These are phyloP conservation scores for Microstroma glucosiphilum DNA, from an alignment of 1,284 basidiomycete genomes.

Conservation along the genomic window DNA sequence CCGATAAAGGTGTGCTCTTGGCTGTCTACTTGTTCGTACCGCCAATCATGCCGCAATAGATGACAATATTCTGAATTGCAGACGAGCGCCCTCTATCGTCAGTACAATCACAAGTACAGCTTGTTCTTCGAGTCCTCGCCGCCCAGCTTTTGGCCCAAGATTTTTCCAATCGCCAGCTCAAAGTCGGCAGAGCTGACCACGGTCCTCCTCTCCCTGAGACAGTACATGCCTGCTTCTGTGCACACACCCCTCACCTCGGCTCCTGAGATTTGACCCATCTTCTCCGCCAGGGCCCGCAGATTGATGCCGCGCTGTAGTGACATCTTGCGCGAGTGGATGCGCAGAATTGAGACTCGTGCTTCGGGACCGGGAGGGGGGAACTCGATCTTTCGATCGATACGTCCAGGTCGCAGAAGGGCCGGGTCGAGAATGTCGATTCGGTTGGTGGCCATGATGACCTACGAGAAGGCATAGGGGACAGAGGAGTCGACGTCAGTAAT, in stretches of 20 bases:
- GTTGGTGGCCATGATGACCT: constrained; percentile 94
- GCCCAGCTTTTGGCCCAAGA: constrained; percentile 54
- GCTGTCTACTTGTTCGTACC: no score
- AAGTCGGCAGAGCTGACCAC: constrained; percentile 97
- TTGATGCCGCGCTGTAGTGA: constrained; percentile 96
- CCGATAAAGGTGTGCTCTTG: neutral
- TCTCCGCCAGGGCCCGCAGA: constrained; percentile 85
- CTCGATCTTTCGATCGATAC: constrained; percentile 98
- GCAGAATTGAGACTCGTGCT: constrained; percentile 89
- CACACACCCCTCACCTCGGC: constrained; percentile 97
- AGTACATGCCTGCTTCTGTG: constrained; percentile 98
- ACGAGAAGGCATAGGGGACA: neutral
- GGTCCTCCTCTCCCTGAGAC: constrained; percentile 84
- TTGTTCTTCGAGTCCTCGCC: constrained; percentile 49
- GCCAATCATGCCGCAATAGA: no score
- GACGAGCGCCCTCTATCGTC: no score
- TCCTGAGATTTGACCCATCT: constrained; percentile 98
- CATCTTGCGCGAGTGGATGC: constrained; percentile 99
- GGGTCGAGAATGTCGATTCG: constrained; percentile 96
- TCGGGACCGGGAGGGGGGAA: constrained; percentile 98
- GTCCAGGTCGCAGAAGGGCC: constrained; percentile 86
- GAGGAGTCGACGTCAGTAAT: no score
- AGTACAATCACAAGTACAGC: constrained; percentile 29
- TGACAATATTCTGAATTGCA: no score
- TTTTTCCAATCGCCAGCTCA: constrained; percentile 93